Base-by-base conservation (phyloP, 352 stramenopile species). In the Peronospora destructor region DNA sequence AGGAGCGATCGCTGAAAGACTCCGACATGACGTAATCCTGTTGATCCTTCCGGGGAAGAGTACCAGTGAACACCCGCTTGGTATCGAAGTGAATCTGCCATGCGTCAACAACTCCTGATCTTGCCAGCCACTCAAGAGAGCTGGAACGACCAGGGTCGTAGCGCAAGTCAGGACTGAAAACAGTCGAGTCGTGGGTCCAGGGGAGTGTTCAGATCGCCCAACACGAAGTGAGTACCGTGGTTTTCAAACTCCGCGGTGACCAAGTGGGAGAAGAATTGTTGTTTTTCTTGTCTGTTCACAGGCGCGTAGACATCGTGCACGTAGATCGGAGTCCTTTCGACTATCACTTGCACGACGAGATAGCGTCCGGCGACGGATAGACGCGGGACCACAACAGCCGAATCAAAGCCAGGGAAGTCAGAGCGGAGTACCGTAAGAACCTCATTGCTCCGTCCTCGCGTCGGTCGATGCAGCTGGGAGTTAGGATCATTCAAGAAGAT, bases 21-120 rank as follows among this genome's bases (percentile, higher is more conserved):
- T 32, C 13, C 2, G 38, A 45, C 19, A 45, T 29, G 23, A 45
- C 34, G 23, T 45, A 45, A 13, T 45, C 38, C 23, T 34, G 17
- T 3, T 12, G 12, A 7, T 45, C 34, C 12, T 33, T 45, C 5
- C 38, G 38, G 11, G 21, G 23, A 33, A 45, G 11, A 21, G 38
- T 23, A 10, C 38, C 38, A 11, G 23, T 45, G 6, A 45, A 34
- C 8, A 33, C 21, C 0, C 21, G 38, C 23, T 17, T 33, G 23
- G 12, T 45, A 10, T 33, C 38, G 12, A 11, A 33, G 25, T 45
- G 21, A 5, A 45, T 33, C 21, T 23, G 16, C 37, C 38, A 45
- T 14, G 38, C 38, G 10, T 45, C 38, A 21, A 19, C 21, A 6
- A 45, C 38, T 3, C 38, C 19, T 1, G 21, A 2, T 1, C 13